phyloP scores from a whole-genome alignment of 352 stramenopile genomes.

The Thalassiosira hispida region DNA sequence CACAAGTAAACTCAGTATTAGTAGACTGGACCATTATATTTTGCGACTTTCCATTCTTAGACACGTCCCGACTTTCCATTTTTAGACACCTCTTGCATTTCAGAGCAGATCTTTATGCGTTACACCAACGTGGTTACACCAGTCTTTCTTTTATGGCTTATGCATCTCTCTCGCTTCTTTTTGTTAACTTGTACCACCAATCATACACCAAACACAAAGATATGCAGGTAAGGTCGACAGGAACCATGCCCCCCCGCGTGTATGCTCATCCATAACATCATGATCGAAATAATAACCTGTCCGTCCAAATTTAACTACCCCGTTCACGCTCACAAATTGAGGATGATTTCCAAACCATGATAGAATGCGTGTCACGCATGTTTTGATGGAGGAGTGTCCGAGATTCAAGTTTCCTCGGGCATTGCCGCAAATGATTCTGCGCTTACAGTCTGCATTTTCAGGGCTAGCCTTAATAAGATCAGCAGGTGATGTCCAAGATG shows the following conservation, averaged over 20 bases:
- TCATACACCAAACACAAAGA: conserved; percentile 32
- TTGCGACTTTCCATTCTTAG: too few relatives aligned
- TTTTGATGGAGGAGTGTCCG: too few relatives aligned
- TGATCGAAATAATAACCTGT: conserved; percentile 30
- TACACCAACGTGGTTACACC: too few relatives aligned
- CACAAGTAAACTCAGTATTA: too few relatives aligned
- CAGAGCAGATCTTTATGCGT: too few relatives aligned
- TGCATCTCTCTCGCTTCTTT: too few relatives aligned
- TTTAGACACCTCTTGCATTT: too few relatives aligned
- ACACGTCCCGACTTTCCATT: too few relatives aligned
- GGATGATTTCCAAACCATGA: conserved; percentile 17
- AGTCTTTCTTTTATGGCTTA: too few relatives aligned
- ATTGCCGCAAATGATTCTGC: conserved; percentile 10
- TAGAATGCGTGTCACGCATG: neutral
- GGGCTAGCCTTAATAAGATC: neutral
- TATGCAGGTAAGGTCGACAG: conserved; percentile 32
- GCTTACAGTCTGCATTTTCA: neutral
- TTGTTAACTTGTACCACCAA: neutral
- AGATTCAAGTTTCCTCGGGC: conserved; percentile 13
- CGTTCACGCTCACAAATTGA: conserved; percentile 21
- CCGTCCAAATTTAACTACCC: conserved; percentile 16
- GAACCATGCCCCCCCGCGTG: conserved; percentile 5
- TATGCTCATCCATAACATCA: conserved; percentile 20
- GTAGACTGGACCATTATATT: too few relatives aligned
- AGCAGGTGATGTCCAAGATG: neutral